These are phyloP conservation scores for Lactarius indigo DNA, from an alignment of 768 basidiomycete genomes.

Conservation along the genomic window DNA sequence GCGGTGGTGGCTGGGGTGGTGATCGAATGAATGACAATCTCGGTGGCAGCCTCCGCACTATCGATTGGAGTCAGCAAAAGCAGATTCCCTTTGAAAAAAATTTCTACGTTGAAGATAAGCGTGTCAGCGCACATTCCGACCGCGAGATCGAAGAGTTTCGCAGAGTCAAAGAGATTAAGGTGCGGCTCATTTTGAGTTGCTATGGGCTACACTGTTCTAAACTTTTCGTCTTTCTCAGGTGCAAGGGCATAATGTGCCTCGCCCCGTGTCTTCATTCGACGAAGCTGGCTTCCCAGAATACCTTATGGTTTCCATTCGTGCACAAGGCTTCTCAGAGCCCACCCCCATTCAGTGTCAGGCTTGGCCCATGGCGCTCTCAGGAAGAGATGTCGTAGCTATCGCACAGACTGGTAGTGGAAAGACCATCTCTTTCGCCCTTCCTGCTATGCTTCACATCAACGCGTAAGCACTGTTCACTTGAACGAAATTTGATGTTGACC, in stretches of 20 bases:
- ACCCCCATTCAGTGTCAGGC: slow-evolving; percentile 98
- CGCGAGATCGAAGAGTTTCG: slow-evolving; percentile 89
- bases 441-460: slow-evolving; percentile 99
- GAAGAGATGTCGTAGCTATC: slow-evolving; percentile 92
- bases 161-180: slow-evolving; percentile 82
- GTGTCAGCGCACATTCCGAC: slow-evolving; percentile 71
- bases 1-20: slow-evolving; percentile 44
- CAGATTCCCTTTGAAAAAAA: slow-evolving; percentile 95
- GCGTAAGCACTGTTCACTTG: slow-evolving; percentile 56
- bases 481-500: neutral
- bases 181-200: slow-evolving; percentile 28
- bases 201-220: neutral
- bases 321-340: slow-evolving; percentile 87
- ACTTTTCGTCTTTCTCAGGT: slow-evolving; percentile 45
- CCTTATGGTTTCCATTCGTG: slow-evolving; percentile 87
- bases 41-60: slow-evolving; percentile 73
- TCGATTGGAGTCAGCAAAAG: slow-evolving; percentile 79
- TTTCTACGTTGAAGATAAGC: slow-evolving; percentile 91
- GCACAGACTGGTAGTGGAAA: slow-evolving; percentile 99
- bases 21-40: slow-evolving; percentile 78
- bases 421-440: slow-evolving; percentile 97
- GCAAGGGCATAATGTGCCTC: slow-evolving; percentile 83
- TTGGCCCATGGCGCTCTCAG: slow-evolving; percentile 98
- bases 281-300: slow-evolving; percentile 97
- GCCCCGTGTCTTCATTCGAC: slow-evolving; percentile 89